Evolutionary conservation across 2,329 filamentous ascomycete genomes (phyloP).

Genomic region (Aspergillus fumigatiaffinis): DNA sequence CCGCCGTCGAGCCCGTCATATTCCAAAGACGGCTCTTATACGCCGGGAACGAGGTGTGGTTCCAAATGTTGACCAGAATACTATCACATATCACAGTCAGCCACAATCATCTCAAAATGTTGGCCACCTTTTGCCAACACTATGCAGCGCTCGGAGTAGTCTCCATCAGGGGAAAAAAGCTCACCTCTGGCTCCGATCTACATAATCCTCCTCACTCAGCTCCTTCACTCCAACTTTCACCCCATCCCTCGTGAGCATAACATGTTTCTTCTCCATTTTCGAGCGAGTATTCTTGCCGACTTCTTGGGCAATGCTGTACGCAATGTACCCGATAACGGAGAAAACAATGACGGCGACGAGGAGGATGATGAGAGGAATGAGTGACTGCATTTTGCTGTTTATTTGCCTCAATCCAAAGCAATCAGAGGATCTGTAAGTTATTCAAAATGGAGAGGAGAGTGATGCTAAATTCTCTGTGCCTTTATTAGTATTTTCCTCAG

Average conservation of each 20-base stretch:
- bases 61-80: conserved; percentile 49
- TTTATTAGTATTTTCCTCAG: neutral
- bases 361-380: conserved; percentile 56
- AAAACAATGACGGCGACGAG: conserved; percentile 49
- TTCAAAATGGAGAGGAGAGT: neutral
- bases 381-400: conserved; percentile 24
- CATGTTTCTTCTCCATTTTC: conserved; percentile 62
- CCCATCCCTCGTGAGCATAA: conserved; percentile 58
- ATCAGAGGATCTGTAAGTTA: neutral
- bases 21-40: conserved; percentile 45
- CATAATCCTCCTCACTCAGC: conserved; percentile 54
- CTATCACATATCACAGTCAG: conserved; percentile 21
- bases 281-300: conserved; percentile 55
- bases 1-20: conserved; percentile 23
- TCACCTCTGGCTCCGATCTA: conserved; percentile 57
- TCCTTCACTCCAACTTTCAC: conserved; percentile 60
- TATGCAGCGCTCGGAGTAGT: too few species aligned
- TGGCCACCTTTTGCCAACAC: neutral
- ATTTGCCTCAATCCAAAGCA: neutral
- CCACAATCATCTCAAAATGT: neutral
- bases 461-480: neutral
- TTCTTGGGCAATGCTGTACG: conserved; percentile 57
- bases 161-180: conserved; percentile 1
- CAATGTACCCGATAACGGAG: conserved; percentile 53
- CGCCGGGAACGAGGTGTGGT: conserved; percentile 43